phyloP scores from a whole-genome alignment of 2,329 filamentous ascomycete species.

The Botryosphaeria dothidea region DNA sequence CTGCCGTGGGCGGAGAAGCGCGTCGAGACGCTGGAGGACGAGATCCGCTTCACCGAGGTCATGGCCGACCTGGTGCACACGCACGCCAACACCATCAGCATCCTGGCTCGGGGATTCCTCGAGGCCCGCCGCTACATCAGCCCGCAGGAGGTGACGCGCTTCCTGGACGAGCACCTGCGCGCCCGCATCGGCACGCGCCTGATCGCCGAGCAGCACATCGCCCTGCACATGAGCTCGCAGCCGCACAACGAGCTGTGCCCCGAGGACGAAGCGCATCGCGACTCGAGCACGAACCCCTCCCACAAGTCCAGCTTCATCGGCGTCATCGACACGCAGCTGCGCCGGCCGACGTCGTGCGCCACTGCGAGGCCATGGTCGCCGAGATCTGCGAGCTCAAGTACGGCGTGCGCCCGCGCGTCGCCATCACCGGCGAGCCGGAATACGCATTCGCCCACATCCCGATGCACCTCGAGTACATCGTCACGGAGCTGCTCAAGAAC shows the following conservation, averaged over 20 bases:
- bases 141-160: constrained; percentile 78
- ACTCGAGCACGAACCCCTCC: constrained; percentile 43
- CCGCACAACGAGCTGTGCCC: constrained; percentile 61
- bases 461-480: constrained; percentile 95
- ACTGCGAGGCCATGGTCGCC: constrained; percentile 85
- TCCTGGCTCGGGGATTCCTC: constrained; percentile 86
- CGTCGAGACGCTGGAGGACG: constrained; percentile 79
- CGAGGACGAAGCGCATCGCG: constrained; percentile 37
- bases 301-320: constrained; percentile 74
- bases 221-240: constrained; percentile 74
- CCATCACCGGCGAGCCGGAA: constrained; percentile 81
- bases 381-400: constrained; percentile 98
- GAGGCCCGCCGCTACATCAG: constrained; percentile 91
- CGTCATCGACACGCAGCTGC: constrained; percentile 88
- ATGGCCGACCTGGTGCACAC: constrained; percentile 95
- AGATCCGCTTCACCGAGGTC: constrained; percentile 87
- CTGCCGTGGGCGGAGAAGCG: constrained; percentile 76
- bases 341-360: constrained; percentile 79
- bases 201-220: constrained; percentile 95
- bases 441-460: constrained; percentile 93
- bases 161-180: constrained; percentile 90
- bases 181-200: constrained; percentile 91
- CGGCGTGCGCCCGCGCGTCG: constrained; percentile 76
- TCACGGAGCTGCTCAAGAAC: constrained; percentile 95
- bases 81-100: constrained; percentile 91